Base-by-base conservation (phyloP, 495 filamentous ascomycete genomes). In the Pseudotulostoma volvatum region DNA sequence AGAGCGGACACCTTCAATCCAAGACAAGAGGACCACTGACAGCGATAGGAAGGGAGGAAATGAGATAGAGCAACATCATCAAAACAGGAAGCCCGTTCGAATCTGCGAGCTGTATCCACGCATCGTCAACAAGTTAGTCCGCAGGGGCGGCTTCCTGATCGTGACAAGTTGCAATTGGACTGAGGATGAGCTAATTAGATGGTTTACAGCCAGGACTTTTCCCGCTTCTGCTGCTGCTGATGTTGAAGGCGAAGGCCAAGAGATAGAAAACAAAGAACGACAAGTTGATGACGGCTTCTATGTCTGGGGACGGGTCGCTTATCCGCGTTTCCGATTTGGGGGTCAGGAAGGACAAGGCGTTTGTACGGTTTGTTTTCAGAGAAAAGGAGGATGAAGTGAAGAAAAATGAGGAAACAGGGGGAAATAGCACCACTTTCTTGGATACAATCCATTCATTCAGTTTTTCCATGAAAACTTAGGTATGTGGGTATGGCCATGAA, bases 131-230 rank as follows among this genome's bases (percentile, higher is more conserved):
- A 46, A 52, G 36, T 58, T 93, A 18, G 63, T 96, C 33, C 74
- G 70, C 42, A 57, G 56, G 4, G 78, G 77, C 2, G 85, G 85
- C 1, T 63, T 79, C 31, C 68, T 95, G 48, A 52, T 93, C 21
- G 72, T 97, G 16, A 95, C 90, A 44, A 93, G 83, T 51, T 97
- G 90, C 54, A 97, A 97, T 60, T 97, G 90, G 90, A 94, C 90
- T 25, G 84, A 90, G 63, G 69, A 74, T 39, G 90, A 97, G 66
- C 57, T 97, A 49, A 61, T 66, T 41, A 52, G 49, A 8, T 92
- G 85, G 84, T 87, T 93, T 56, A 70, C 61, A 35, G 55, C 52
- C 14, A 50, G 36, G 1, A 13, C 18, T 3, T n/a, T n/a, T n/a
- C n/a, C n/a, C n/a, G n/a, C n/a, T n/a, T n/a, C n/a, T n/a, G n/a